Evolutionary conservation across 1,284 basidiomycete genomes (phyloP).

Genomic region (Exobasidium rhododendri): DNA sequence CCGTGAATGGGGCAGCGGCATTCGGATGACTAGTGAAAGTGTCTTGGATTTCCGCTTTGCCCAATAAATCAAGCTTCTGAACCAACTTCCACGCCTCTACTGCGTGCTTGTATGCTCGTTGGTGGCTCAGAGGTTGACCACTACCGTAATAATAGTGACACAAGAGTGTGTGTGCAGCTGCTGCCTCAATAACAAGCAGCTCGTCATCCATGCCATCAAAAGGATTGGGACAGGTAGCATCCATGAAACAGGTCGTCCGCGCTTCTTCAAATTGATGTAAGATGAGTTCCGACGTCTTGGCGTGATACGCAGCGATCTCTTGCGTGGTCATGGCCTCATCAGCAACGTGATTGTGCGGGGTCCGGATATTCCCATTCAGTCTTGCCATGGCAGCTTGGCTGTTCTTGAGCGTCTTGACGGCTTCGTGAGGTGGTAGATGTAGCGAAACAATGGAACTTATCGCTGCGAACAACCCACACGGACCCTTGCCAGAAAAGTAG

Average conservation of each 20-base stretch:
- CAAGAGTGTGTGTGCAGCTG: slow-evolving; percentile 38
- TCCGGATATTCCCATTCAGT: not conserved
- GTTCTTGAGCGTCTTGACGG: slow-evolving; percentile 34
- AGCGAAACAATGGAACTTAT: slow-evolving; percentile 36
- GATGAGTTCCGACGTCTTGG: slow-evolving; percentile 37
- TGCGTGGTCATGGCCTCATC: slow-evolving; percentile 20
- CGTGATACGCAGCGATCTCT: slow-evolving; percentile 40
- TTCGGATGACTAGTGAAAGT: slow-evolving; percentile 15
- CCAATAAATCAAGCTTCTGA: slow-evolving; percentile 25
- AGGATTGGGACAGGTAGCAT: slow-evolving; percentile 18
- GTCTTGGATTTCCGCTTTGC: not conserved
- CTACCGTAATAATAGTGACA: slow-evolving; percentile 43
- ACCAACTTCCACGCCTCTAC: slow-evolving; percentile 40
- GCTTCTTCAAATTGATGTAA: slow-evolving; percentile 28
- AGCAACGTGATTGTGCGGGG: not conserved
- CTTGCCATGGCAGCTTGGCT: slow-evolving; percentile 11
- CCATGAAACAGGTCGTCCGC: slow-evolving; percentile 9
- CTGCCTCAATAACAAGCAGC: slow-evolving; percentile 38
- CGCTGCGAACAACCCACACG: slow-evolving; percentile 39
- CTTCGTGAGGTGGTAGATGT: slow-evolving; percentile 33
- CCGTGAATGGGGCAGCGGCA: slow-evolving; percentile 29
- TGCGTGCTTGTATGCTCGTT: slow-evolving; percentile 35
- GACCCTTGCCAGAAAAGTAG: slow-evolving; percentile 41
- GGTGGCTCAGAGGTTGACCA: slow-evolving; percentile 20
- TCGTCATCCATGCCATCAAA: slow-evolving; percentile 28